Conservation (phyloP, 768 basidiomycete genomes). For the Lactifluus volemus region DNA sequence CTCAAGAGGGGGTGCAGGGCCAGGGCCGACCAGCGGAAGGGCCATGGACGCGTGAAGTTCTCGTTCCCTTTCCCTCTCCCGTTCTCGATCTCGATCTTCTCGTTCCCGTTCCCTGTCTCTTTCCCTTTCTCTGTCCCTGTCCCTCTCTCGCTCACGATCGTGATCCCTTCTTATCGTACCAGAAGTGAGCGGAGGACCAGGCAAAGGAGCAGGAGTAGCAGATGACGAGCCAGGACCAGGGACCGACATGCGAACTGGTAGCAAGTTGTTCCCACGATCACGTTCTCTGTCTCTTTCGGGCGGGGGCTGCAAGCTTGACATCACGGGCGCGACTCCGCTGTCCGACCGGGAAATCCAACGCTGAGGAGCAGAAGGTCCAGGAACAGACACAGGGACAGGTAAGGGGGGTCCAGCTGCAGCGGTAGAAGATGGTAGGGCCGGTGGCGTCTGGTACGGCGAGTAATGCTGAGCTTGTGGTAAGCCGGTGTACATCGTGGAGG, state of each 20-base stretch:
- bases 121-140: constrained; percentile 21
- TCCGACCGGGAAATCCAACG: constrained; percentile 15
- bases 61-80: constrained; percentile 17
- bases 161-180: constrained; percentile 8
- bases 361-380: constrained; percentile 12
- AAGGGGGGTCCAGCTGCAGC: constrained; percentile 11
- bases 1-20: constrained; percentile 12
- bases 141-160: constrained; percentile 18
- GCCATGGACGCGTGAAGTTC: constrained; percentile 6
- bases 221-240: constrained; percentile 3
- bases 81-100: background rate
- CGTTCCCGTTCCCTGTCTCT: constrained; percentile 16
- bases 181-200: constrained; percentile 8
- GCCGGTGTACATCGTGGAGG: constrained; percentile 26
- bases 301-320: constrained; percentile 26
- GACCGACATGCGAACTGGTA: constrained; percentile 1
- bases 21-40: constrained; percentile 1
- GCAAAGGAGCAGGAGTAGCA: constrained; percentile 10
- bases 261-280: constrained; percentile 16
- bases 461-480: constrained; percentile 18
- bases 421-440: constrained; percentile 17
- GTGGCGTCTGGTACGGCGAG: constrained; percentile 22
- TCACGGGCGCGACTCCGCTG: constrained; percentile 23
- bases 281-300: constrained; percentile 15
- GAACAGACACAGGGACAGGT: constrained; percentile 7